Percentiles rank a stretch among this genome's conserved stretches.
Conservation (phyloP, 805 yeast genomes). For the Candida nitratophila region DNA sequence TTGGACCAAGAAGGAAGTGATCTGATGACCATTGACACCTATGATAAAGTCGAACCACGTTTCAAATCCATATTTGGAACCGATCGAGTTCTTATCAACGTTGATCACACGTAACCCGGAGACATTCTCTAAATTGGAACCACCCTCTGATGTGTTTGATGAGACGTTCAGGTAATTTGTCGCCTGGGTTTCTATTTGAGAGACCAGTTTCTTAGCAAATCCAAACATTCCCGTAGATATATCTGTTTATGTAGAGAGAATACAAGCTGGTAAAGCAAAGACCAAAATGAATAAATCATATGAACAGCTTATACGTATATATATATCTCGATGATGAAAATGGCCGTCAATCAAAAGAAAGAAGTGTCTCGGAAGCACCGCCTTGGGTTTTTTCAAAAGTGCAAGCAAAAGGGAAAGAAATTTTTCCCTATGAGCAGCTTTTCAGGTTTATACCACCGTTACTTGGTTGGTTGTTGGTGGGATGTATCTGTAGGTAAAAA, state of each 20-base stretch:
- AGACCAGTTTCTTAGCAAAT: conserved; percentile 58
- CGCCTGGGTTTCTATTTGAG: conserved; percentile 36
- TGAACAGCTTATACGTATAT: too few species aligned
- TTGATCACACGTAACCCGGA: conserved; percentile 55
- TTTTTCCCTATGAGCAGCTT: too few species aligned
- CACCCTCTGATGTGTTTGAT: not conserved
- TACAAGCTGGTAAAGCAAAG: too few species aligned
- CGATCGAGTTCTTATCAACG: conserved; percentile 40
- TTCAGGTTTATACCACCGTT: too few species aligned
- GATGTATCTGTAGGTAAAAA: too few species aligned
- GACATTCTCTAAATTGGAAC: conserved; percentile 16
- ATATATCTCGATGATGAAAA: not conserved
- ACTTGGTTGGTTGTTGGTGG: too few species aligned
- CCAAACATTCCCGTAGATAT: too few species aligned
- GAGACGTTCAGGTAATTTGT: conserved; percentile 15
- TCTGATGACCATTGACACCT: conserved; percentile 68
- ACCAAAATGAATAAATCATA: too few species aligned
- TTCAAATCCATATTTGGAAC: conserved; percentile 53
- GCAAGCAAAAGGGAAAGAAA: too few species aligned
- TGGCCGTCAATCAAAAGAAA: not conserved
- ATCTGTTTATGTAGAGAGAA: too few species aligned
- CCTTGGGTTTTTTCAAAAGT: too few species aligned
- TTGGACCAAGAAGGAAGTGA: conserved; percentile 25
- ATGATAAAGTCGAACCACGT: conserved; percentile 84
- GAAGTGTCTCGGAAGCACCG: not conserved